A percentile compares a stretch with the other conserved stretches of the same genome.
phyloP scores from a whole-genome alignment of 2,329 filamentous ascomycete species.

The Microsporum audouinii region DNA sequence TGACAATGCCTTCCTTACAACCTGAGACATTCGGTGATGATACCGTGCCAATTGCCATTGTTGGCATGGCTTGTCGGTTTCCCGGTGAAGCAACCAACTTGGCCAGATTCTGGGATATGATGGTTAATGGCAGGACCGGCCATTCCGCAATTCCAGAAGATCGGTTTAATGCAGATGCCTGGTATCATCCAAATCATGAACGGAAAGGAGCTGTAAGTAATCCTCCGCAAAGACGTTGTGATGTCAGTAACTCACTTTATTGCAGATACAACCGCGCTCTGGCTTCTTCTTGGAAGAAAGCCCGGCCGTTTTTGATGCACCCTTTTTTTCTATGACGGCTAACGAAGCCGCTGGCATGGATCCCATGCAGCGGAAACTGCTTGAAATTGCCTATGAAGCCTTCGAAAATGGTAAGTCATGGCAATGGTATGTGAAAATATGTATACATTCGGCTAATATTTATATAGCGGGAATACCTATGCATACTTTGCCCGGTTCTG shows the following conservation, averaged over 20 bases:
- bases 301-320: slow-evolving; percentile 21
- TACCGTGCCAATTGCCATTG: neutral
- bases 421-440: too few relatives aligned
- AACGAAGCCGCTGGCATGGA: slow-evolving; percentile 31
- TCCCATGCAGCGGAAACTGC: slow-evolving; percentile 65
- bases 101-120: slow-evolving; percentile 15
- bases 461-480: slow-evolving; percentile 10
- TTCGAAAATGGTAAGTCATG: slow-evolving; percentile 41
- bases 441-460: slow-evolving; percentile 37
- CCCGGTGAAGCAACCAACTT: slow-evolving; percentile 13
- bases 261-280: neutral
- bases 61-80: slow-evolving; percentile 11
- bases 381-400: slow-evolving; percentile 69
- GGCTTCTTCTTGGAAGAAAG: slow-evolving; percentile 18
- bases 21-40: too few relatives aligned
- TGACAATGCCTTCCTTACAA: too few relatives aligned
- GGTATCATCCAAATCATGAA: neutral
- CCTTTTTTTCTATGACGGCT: slow-evolving; percentile 19
- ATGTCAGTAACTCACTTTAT: too few relatives aligned
- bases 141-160: slow-evolving; percentile 7
- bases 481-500: too few relatives aligned
- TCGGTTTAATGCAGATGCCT: slow-evolving; percentile 13
- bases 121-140: slow-evolving; percentile 7
- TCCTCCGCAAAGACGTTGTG: too few relatives aligned
- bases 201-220: slow-evolving; percentile 19